Evolutionary conservation across 2,329 filamentous ascomycete genomes (phyloP).

Genomic region (Sarocladium kiliense): DNA sequence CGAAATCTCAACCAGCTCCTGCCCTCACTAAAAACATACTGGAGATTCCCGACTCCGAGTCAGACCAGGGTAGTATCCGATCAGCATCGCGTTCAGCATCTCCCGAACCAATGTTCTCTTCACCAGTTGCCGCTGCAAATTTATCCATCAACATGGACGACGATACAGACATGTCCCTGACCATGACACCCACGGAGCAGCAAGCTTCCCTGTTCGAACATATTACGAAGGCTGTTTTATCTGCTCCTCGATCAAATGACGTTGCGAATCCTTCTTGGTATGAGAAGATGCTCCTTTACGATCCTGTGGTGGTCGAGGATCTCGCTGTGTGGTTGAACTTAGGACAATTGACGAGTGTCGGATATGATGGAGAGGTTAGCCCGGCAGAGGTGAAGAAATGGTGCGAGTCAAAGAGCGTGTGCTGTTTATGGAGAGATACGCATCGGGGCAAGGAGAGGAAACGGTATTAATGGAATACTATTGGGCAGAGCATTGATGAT

Average conservation of each 20-base stretch:
- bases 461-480: slow-evolving; percentile 25
- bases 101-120: slow-evolving; percentile 6
- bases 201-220: slow-evolving; percentile 42
- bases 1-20: slow-evolving; percentile 13
- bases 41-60: slow-evolving; percentile 51
- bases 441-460: slow-evolving; percentile 48
- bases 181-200: slow-evolving; percentile 31
- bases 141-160: slow-evolving; percentile 39
- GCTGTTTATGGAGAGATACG: slow-evolving; percentile 68
- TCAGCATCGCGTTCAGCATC: slow-evolving; percentile 11
- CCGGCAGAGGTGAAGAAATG: slow-evolving; percentile 71
- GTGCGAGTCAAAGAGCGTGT: slow-evolving; percentile 84
- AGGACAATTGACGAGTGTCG: slow-evolving; percentile 56
- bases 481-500: not conserved
- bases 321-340: slow-evolving; percentile 77
- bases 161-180: slow-evolving; percentile 38
- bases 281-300: slow-evolving; percentile 90
- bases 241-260: slow-evolving; percentile 44
- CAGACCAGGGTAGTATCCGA: slow-evolving; percentile 26
- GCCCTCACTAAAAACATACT: slow-evolving; percentile 16
- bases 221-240: slow-evolving; percentile 51
- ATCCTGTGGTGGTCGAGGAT: slow-evolving; percentile 85
- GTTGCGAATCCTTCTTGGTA: slow-evolving; percentile 64
- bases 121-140: slow-evolving; percentile 36
- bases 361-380: slow-evolving; percentile 61